Evolutionary conservation across 805 yeast genomes (phyloP).

Genomic region (Cyberlindnera maclurae): DNA sequence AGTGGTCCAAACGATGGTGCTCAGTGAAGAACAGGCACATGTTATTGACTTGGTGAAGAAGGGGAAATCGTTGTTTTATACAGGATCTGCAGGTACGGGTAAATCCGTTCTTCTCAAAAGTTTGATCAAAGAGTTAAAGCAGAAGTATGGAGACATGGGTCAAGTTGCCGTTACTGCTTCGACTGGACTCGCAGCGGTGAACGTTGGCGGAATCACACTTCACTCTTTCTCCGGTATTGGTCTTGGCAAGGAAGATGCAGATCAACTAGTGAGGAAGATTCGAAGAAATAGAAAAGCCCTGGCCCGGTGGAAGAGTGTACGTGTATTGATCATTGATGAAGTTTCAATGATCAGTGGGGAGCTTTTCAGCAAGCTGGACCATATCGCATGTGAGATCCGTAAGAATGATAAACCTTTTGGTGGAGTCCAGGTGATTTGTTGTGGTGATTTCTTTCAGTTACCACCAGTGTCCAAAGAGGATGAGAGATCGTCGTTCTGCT

Average conservation of each 20-base stretch:
- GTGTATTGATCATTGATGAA: slow-evolving; percentile 69
- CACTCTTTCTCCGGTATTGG: slow-evolving; percentile 80
- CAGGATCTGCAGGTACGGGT: slow-evolving; percentile 99
- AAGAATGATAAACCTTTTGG: slow-evolving; percentile 56
- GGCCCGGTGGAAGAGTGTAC: slow-evolving; percentile 47
- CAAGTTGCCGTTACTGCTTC: slow-evolving; percentile 75
- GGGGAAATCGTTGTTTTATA: slow-evolving; percentile 74
- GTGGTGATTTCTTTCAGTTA: slow-evolving; percentile 79
- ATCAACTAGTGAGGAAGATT: slow-evolving; percentile 42
- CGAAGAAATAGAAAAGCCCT: slow-evolving; percentile 42
- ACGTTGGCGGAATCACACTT: slow-evolving; percentile 71
- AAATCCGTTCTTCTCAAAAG: slow-evolving; percentile 78
- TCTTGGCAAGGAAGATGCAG: slow-evolving; percentile 49
- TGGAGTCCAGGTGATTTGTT: slow-evolving; percentile 66
- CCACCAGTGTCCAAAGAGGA: slow-evolving; percentile 51
- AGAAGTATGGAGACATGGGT: slow-evolving; percentile 35
- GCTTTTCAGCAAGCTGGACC: slow-evolving; percentile 55
- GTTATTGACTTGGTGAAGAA: slow-evolving; percentile 57
- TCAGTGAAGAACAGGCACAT: slow-evolving; percentile 56
- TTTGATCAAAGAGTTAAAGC: slow-evolving; percentile 46
- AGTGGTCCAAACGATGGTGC: slow-evolving; percentile 24
- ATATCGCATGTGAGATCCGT: slow-evolving; percentile 47
- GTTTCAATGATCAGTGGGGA: slow-evolving; percentile 74
- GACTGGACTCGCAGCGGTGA: slow-evolving; percentile 79
- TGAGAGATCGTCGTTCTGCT: slow-evolving; percentile 46